Percentiles rank a stretch among this genome's conserved stretches.
Conservation (phyloP, 208 protist species). For the Wallacemonas sp. region DNA sequence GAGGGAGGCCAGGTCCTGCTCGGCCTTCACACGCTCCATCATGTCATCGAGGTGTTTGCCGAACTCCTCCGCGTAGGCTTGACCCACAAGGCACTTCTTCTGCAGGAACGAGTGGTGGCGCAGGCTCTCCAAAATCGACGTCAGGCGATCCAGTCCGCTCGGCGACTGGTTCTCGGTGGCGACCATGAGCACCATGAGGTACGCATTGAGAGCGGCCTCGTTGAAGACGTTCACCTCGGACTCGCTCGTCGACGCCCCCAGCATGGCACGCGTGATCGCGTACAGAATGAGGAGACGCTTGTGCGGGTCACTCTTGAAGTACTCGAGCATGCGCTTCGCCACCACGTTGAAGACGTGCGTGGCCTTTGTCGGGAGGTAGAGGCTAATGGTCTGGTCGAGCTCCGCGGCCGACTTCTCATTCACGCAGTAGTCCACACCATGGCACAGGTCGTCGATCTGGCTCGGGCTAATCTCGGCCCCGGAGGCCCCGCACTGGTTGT, state of each 20-base stretch:
- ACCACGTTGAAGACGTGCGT: conserved; percentile 81
- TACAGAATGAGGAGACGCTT: conserved; percentile 82
- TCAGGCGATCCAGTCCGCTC: conserved; percentile 69
- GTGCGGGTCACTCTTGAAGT: conserved; percentile 79
- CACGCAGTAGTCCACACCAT: conserved; percentile 67
- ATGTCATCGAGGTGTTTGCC: conserved; percentile 69
- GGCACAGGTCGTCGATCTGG: conserved; percentile 74
- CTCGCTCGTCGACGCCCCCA: conserved; percentile 45
- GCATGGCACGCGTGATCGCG: conserved; percentile 71
- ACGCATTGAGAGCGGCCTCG: conserved; percentile 67
- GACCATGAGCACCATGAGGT: conserved; percentile 80
- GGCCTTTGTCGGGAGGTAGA: conserved; percentile 65
- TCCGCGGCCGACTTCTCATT: conserved; percentile 51
- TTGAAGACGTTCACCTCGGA: conserved; percentile 45
- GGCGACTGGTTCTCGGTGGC: conserved; percentile 64
- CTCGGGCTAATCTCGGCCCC: conserved; percentile 63
- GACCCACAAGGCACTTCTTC: conserved; percentile 47
- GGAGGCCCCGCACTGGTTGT: conserved; percentile 71
- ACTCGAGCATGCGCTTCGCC: conserved; percentile 78
- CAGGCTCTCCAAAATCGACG: conserved; percentile 73
- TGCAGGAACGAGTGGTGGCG: conserved; percentile 64
- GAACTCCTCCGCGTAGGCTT: conserved; percentile 60
- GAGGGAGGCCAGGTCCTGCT: conserved; percentile 73
- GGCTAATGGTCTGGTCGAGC: conserved; percentile 59
- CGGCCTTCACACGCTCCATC: conserved; percentile 55